Percentiles rank a stretch among this genome's conserved stretches.
Conservation (phyloP, 306 rosid genomes). For the Prosopis cineraria region DNA sequence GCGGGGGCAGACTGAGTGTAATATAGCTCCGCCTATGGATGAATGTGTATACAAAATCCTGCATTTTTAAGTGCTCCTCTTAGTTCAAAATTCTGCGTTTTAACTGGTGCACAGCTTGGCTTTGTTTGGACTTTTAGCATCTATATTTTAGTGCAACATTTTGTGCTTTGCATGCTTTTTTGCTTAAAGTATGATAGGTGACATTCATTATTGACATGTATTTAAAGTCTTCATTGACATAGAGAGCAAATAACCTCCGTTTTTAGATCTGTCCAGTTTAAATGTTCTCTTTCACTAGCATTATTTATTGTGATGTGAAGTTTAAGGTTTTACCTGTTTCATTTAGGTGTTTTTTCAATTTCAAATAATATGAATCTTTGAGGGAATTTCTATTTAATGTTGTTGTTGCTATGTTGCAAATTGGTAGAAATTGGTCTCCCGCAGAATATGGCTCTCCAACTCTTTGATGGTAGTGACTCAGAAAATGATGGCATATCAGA, state of each 20-base stretch:
- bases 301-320: not conserved
- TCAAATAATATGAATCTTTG: not conserved
- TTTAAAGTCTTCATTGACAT: not conserved
- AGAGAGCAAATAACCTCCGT: not conserved
- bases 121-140: not conserved
- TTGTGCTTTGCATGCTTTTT: not conserved
- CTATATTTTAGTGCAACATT: not conserved
- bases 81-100: not conserved
- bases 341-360: not conserved
- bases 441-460: slow-evolving; percentile 37
- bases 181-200: not conserved
- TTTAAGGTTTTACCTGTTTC: not conserved
- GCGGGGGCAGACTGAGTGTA: too few species aligned
- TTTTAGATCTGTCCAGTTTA: not conserved
- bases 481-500: slow-evolving; percentile 56
- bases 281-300: not conserved
- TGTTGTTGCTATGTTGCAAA: too few species aligned
- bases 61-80: too few species aligned
- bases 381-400: not conserved
- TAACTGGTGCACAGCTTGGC: not conserved
- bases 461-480: slow-evolving; percentile 67
- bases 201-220: not conserved
- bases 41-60: not conserved
- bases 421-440: not conserved
- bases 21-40: too few species aligned